Percentiles rank a stretch among this genome's conserved stretches.
Conservation (phyloP, 345 rosid genomes). For the Sonneratia caseolaris region DNA sequence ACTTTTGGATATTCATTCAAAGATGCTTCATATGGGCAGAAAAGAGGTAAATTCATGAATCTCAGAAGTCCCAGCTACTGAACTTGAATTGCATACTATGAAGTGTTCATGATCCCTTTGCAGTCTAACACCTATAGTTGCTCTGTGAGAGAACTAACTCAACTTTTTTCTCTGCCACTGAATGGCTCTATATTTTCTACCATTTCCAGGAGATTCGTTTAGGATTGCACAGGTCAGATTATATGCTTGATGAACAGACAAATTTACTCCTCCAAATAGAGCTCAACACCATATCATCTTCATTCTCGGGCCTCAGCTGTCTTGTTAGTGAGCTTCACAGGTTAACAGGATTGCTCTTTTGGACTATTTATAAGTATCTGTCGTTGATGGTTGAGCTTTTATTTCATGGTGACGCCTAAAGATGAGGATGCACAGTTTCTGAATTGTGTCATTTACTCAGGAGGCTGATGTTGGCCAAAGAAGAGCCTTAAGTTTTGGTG, state of each 20-base stretch:
- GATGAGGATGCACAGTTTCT: neutral
- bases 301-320: constrained; percentile 75
- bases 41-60: constrained; percentile 44
- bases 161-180: neutral
- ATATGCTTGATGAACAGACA: constrained; percentile 94
- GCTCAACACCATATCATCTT: constrained; percentile 78
- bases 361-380: neutral
- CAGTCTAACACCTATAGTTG: neutral
- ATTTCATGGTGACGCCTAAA: neutral
- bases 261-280: constrained; percentile 88
- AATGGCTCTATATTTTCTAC: neutral
- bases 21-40: constrained; percentile 75
- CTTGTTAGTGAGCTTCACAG: constrained; percentile 81
- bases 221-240: constrained; percentile 97
- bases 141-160: neutral
- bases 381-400: neutral
- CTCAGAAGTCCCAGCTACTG: neutral
- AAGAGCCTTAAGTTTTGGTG: neutral
- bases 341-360: constrained; percentile 21
- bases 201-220: constrained; percentile 67
- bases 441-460: neutral
- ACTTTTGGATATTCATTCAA: constrained; percentile 87
- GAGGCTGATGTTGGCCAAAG: neutral
- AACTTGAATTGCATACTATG: neutral
- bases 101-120: neutral